Evolutionary conservation across 768 basidiomycete genomes (phyloP).

Genomic region (Tremella mesenterica): DNA sequence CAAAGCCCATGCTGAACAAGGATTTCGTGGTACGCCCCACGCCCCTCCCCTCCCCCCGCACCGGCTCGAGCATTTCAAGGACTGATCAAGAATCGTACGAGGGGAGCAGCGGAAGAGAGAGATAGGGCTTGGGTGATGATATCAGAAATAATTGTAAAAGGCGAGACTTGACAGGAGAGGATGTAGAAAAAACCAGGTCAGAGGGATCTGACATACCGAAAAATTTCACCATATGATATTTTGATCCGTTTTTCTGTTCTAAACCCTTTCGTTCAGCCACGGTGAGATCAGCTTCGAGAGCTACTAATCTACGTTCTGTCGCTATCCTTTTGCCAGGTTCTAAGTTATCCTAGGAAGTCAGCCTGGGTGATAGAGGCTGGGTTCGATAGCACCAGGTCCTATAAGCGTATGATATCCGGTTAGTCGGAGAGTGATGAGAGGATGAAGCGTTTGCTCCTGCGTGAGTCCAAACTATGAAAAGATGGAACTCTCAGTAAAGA

Average conservation of each 20-base stretch:
- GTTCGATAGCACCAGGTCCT: no score
- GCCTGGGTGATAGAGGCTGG: no score
- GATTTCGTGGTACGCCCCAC: no score
- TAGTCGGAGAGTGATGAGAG: background rate
- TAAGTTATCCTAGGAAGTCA: slow-evolving; percentile 65
- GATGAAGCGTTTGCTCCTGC: background rate
- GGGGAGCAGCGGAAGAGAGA: no score
- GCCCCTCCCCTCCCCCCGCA: no score
- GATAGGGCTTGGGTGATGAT: no score
- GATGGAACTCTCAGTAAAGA: no score
- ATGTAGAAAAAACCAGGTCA: background rate
- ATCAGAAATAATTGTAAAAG: no score
- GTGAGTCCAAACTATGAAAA: no score
- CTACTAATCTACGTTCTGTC: slow-evolving; percentile 67
- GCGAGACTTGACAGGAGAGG: background rate
- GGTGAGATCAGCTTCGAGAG: slow-evolving; percentile 53
- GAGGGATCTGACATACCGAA: slow-evolving; percentile 62
- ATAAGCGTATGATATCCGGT: background rate
- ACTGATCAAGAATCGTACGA: no score
- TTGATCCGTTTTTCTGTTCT: slow-evolving; percentile 57
- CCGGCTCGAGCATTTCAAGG: no score
- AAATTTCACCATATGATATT: slow-evolving; percentile 88
- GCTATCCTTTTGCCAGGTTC: slow-evolving; percentile 75
- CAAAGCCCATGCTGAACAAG: no score
- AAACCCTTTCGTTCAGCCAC: slow-evolving; percentile 37